These are phyloP conservation scores for Lactarius hatsudake DNA, from an alignment of 768 basidiomycete genomes.

Conservation along the genomic window DNA sequence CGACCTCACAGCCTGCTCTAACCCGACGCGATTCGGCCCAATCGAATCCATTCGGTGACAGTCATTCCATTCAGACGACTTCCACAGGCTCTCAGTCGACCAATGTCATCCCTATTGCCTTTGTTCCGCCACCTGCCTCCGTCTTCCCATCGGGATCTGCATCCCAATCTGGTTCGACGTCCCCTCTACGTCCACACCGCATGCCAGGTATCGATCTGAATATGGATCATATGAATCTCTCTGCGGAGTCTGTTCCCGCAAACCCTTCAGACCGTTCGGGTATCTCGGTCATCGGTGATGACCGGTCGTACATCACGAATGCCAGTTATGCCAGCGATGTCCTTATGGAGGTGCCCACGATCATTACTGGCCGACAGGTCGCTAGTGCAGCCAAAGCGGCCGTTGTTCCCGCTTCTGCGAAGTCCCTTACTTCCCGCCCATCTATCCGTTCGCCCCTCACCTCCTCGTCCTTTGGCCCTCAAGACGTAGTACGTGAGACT, in stretches of 20 bases:
- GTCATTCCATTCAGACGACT: constrained; percentile 74
- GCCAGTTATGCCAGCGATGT: constrained; percentile 78
- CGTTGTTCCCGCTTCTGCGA: constrained; percentile 47
- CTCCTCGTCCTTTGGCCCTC: constrained; percentile 66
- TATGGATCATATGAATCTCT: constrained; percentile 60
- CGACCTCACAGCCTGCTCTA: constrained; percentile 37
- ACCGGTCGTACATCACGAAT: constrained; percentile 70
- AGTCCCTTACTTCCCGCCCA: constrained; percentile 46
- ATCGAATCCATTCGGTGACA: constrained; percentile 74
- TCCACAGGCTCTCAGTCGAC: constrained; percentile 72
- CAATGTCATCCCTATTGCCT: constrained; percentile 84
- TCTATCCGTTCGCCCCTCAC: constrained; percentile 65
- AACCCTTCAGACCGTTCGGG: constrained; percentile 47
- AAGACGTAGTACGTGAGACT: constrained; percentile 55
- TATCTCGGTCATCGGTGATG: constrained; percentile 42
- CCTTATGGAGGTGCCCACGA: constrained; percentile 77
- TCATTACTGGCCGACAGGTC: constrained; percentile 73
- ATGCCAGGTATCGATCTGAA: constrained; percentile 61
- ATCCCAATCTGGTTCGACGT: constrained; percentile 4
- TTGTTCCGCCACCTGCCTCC: constrained; percentile 59
- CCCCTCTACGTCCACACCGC: constrained; percentile 53
- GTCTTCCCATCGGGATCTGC: constrained; percentile 28
- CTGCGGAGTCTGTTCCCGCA: constrained; percentile 45
- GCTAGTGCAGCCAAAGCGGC: constrained; percentile 77
- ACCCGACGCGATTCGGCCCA: constrained; percentile 34